Percentiles rank a stretch among this genome's conserved stretches.
These are phyloP conservation scores for Citeromyces hawaiiensis DNA, from an alignment of 1,139 yeast genomes.

Conservation along the genomic window DNA sequence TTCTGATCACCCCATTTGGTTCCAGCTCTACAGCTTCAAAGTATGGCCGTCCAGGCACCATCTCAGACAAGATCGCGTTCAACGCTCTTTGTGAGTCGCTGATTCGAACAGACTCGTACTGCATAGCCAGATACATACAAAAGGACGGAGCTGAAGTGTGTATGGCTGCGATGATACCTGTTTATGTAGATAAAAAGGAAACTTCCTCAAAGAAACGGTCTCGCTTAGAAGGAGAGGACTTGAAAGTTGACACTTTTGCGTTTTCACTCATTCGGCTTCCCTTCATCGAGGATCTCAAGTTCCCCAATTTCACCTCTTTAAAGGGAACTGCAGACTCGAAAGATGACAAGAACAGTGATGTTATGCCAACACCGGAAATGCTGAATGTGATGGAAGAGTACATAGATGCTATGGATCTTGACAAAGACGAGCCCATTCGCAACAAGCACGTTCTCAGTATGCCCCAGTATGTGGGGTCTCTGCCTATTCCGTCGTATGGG, in stretches of 20 bases:
- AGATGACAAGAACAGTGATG: constrained; percentile 8
- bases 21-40: constrained; percentile 18
- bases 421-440: constrained; percentile 2
- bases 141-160: constrained; percentile 33
- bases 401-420: constrained; percentile 17
- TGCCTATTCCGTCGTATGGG: neutral
- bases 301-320: constrained; percentile 45
- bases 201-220: constrained; percentile 2
- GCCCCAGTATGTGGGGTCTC: neutral
- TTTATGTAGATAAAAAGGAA: constrained; percentile 12
- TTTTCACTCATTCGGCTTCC: constrained; percentile 44
- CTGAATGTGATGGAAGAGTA: constrained; percentile 22
- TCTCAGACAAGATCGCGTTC: constrained; percentile 29
- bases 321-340: constrained; percentile 16
- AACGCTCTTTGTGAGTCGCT: constrained; percentile 44
- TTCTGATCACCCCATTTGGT: constrained; percentile 26
- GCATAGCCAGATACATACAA: constrained; percentile 50
- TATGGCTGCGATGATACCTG: constrained; percentile 47
- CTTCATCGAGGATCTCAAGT: constrained; percentile 63
- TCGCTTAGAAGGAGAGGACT: constrained; percentile 2
- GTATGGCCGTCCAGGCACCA: constrained; percentile 12
- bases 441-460: constrained; percentile 6
- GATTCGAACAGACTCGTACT: constrained; percentile 31
- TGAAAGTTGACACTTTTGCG: constrained; percentile 14
- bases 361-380: constrained; percentile 20